phyloP scores from a whole-genome alignment of 129 eudicot genomes.

The Flaveria brownii region DNA sequence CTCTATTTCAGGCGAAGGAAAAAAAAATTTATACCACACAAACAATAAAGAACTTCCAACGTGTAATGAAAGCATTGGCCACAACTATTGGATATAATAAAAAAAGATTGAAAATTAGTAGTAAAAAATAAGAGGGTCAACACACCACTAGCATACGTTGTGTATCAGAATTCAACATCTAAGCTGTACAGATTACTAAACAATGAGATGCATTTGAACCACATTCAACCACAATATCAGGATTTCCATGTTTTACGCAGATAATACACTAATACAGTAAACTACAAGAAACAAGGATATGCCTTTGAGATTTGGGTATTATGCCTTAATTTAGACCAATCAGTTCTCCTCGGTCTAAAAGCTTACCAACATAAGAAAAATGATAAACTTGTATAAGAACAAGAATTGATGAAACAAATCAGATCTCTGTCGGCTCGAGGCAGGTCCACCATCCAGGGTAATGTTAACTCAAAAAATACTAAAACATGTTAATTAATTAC shows the following conservation, averaged over 20 bases:
- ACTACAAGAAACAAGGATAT: background rate
- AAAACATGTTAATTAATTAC: background rate
- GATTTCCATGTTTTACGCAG: constrained; percentile 11
- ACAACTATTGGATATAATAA: background rate
- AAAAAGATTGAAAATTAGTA: background rate
- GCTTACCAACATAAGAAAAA: background rate
- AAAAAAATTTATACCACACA: background rate
- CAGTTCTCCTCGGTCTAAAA: background rate
- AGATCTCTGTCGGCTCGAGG: background rate
- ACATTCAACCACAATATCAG: background rate
- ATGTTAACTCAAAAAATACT: background rate
- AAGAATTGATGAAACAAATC: background rate
- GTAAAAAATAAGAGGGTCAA: background rate
- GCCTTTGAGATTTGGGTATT: background rate
- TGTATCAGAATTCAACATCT: background rate
- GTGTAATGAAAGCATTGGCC: background rate
- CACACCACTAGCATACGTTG: background rate
- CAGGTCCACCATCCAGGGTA: background rate
- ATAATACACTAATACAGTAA: constrained; percentile 4
- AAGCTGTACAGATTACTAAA: background rate
- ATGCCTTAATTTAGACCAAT: background rate
- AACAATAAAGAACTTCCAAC: background rate
- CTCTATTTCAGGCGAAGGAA: background rate
- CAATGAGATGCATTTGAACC: background rate
- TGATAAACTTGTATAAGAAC: background rate